Percentiles rank a stretch among this genome's conserved stretches.
Evolutionary conservation across 176 grass and related monocot genomes (phyloP).

Genomic region (Rhynchospora tenuis): DNA sequence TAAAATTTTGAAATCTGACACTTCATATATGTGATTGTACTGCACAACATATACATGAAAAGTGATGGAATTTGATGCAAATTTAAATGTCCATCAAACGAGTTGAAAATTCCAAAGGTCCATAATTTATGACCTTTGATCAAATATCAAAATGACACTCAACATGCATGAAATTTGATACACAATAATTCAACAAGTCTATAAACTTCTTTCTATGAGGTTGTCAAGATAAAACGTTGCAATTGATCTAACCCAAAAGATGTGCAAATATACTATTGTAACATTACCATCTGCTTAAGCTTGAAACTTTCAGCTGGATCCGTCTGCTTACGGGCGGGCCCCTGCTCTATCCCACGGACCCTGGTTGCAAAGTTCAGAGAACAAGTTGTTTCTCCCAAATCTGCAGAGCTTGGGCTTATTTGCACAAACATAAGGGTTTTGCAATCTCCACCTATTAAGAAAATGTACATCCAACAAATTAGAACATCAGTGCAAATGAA

Average conservation of each 20-base stretch:
- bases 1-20: too few relatives aligned
- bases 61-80: too few relatives aligned
- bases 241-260: background rate
- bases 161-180: too few relatives aligned
- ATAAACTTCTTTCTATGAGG: too few relatives aligned
- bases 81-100: too few relatives aligned
- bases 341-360: conserved; percentile 77
- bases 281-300: conserved; percentile 81
- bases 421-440: conserved; percentile 98
- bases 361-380: conserved; percentile 91
- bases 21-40: too few relatives aligned
- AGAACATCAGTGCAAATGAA: background rate
- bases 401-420: conserved; percentile 82
- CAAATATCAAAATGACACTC: too few relatives aligned
- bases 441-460: conserved; percentile 82
- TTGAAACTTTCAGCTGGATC: conserved; percentile 85
- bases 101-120: too few relatives aligned
- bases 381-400: conserved; percentile 77
- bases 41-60: too few relatives aligned
- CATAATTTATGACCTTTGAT: too few relatives aligned
- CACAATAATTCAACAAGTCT: too few relatives aligned
- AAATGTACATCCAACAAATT: background rate
- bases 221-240: too few relatives aligned
- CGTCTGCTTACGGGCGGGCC: conserved; percentile 73
- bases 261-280: background rate